These are phyloP conservation scores for Grifola frondosa DNA, from an alignment of 1,284 basidiomycete genomes.

Conservation along the genomic window DNA sequence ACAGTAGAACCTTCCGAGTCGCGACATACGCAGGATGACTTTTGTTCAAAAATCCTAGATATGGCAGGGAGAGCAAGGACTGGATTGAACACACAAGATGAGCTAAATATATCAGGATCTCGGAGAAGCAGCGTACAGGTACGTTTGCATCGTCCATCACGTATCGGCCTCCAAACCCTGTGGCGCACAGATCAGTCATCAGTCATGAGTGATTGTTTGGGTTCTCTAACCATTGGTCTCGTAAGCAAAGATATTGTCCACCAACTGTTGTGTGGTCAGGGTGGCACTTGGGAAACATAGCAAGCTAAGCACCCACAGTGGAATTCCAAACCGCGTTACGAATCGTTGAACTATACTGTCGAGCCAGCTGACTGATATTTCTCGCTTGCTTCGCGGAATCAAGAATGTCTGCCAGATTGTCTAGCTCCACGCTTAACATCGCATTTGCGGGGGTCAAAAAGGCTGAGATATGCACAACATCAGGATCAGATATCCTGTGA, in stretches of 20 bases:
- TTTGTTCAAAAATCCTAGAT: slow-evolving; percentile 71
- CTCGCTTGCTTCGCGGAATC: slow-evolving; percentile 47
- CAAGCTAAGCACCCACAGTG: slow-evolving; percentile 42
- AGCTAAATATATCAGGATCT: background rate
- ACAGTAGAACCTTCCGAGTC: slow-evolving; percentile 62
- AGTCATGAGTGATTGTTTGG: background rate
- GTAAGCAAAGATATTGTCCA: slow-evolving; percentile 70
- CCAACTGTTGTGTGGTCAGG: slow-evolving; percentile 38
- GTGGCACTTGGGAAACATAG: background rate
- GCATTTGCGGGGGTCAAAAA: slow-evolving; percentile 78
- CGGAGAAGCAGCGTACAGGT: slow-evolving; percentile 48
- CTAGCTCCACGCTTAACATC: slow-evolving; percentile 74
- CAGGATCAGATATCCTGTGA: background rate
- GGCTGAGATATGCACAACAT: slow-evolving; percentile 38
- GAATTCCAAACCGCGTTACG: slow-evolving; percentile 62
- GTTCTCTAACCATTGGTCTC: slow-evolving; percentile 62
- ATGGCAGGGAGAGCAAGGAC: slow-evolving; percentile 75
- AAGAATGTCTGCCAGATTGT: slow-evolving; percentile 58
- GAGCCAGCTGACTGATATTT: slow-evolving; percentile 55
- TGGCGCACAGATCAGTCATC: background rate
- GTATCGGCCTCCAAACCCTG: slow-evolving; percentile 65
- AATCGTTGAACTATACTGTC: slow-evolving; percentile 59
- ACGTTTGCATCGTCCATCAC: slow-evolving; percentile 84
- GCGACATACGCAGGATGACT: slow-evolving; percentile 55
- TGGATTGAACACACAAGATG: slow-evolving; percentile 25